Evolutionary conservation across 345 rosid species (phyloP).

Genomic region (Aquilaria malaccensis): DNA sequence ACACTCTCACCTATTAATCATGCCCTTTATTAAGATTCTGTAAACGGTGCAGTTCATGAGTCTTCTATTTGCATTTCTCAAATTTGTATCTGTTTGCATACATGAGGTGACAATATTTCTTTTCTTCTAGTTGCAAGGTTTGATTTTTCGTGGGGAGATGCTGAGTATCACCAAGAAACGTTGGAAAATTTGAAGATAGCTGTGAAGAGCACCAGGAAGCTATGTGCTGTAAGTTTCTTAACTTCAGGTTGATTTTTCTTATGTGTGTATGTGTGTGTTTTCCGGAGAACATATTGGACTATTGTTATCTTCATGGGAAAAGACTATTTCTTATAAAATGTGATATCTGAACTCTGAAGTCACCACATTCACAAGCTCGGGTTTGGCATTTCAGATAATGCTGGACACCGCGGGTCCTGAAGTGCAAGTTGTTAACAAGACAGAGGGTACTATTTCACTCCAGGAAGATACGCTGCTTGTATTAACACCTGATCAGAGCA

Average conservation of each 20-base stretch:
- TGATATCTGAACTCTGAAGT: not conserved
- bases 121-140: constrained; percentile 48
- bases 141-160: constrained; percentile 70
- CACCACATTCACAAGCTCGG: constrained; percentile 3
- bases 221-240: constrained; percentile 49
- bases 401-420: constrained; percentile 70
- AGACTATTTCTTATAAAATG: too few species aligned
- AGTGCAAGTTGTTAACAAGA: constrained; percentile 47
- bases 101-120: constrained; percentile 6
- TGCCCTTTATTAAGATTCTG: not conserved
- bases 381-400: constrained; percentile 43
- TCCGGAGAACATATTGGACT: too few species aligned
- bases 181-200: constrained; percentile 55
- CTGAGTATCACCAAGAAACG: constrained; percentile 59
- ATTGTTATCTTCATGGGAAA: too few species aligned
- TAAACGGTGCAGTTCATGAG: not conserved
- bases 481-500: constrained; percentile 55
- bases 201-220: constrained; percentile 48
- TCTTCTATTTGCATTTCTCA: not conserved
- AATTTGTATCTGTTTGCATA: not conserved
- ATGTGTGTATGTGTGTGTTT: too few species aligned
- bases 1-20: not conserved
- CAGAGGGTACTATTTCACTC: constrained; percentile 45
- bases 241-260: too few species aligned
- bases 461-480: constrained; percentile 35